Percentiles rank a stretch among this genome's conserved stretches.
Conservation (phyloP, 2,329 filamentous ascomycete species). For the Fusarium circinatum region DNA sequence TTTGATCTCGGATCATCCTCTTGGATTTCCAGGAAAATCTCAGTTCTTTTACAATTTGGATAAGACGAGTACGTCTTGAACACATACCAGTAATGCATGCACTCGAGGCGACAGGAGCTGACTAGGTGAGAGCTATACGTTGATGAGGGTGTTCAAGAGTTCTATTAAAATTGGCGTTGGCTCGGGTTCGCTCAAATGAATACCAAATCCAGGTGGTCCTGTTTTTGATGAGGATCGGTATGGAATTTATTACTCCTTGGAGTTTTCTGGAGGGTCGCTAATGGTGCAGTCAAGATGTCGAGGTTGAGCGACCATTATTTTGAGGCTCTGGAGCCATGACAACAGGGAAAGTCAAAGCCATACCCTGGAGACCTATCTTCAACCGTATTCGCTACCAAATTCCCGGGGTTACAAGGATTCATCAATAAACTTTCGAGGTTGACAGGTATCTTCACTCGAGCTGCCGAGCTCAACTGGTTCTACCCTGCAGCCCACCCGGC, state of each 20-base stretch:
- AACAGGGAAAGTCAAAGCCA: neutral
- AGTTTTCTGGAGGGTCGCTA: neutral
- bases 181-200: rapidly evolving
- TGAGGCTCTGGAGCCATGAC: neutral
- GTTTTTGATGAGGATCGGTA: rapidly evolving
- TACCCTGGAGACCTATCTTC: neutral
- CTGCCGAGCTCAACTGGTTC: neutral
- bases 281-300: no score
- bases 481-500: slow-evolving; percentile 26
- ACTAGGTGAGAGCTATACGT: neutral
- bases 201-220: neutral
- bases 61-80: neutral
- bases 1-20: neutral
- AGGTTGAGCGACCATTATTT: neutral
- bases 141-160: no score
- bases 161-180: no score
- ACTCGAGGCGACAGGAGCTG: no score
- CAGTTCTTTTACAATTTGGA: no score
- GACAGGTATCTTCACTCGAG: neutral
- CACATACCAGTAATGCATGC: no score
- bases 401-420: neutral
- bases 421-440: neutral
- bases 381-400: neutral
- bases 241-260: rapidly evolving
- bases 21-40: rapidly evolving